Conservation (phyloP, 2,329 filamentous ascomycete genomes). For the Atkinsonella texensis region DNA sequence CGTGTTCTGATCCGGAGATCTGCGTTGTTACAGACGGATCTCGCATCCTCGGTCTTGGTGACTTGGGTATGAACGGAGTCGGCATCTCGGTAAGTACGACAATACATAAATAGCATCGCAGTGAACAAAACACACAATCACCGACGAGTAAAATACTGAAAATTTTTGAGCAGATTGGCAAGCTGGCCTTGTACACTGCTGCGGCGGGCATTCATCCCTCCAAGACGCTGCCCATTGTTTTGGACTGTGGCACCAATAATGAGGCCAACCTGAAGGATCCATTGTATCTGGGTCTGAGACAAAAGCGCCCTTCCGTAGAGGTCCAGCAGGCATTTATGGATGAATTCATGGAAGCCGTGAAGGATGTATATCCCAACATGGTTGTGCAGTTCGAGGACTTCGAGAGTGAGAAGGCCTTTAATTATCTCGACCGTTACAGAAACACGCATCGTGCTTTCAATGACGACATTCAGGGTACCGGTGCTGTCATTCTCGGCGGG, state of each 20-base stretch:
- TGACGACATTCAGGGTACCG: conserved; percentile 95
- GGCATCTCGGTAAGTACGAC: conserved; percentile 67
- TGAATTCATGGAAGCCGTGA: conserved; percentile 88
- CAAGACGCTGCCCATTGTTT: conserved; percentile 64
- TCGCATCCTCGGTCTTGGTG: conserved; percentile 81
- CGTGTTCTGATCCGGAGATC: conserved; percentile 78
- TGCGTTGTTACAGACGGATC: conserved; percentile 95
- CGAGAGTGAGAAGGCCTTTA: conserved; percentile 85
- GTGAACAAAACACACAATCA: neutral
- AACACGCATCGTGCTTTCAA: conserved; percentile 92
- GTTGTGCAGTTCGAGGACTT: conserved; percentile 94
- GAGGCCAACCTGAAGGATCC: conserved; percentile 54
- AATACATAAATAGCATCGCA: neutral
- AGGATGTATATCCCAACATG: conserved; percentile 57
- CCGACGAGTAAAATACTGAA: neutral
- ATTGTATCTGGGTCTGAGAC: conserved; percentile 81
- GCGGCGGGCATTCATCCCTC: conserved; percentile 88
- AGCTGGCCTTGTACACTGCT: conserved; percentile 87
- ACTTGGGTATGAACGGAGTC: conserved; percentile 93
- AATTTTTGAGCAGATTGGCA: conserved; percentile 52
- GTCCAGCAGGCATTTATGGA: conserved; percentile 90
- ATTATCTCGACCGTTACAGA: conserved; percentile 81
- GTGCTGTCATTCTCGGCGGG: conserved; percentile 85
- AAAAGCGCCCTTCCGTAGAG: conserved; percentile 63
- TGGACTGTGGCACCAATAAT: conserved; percentile 56